Percentiles rank a stretch among this genome's conserved stretches.
Evolutionary conservation across 169 alveolate genomes (phyloP).

Genomic region (Ichthyophthirius multifiliis): DNA sequence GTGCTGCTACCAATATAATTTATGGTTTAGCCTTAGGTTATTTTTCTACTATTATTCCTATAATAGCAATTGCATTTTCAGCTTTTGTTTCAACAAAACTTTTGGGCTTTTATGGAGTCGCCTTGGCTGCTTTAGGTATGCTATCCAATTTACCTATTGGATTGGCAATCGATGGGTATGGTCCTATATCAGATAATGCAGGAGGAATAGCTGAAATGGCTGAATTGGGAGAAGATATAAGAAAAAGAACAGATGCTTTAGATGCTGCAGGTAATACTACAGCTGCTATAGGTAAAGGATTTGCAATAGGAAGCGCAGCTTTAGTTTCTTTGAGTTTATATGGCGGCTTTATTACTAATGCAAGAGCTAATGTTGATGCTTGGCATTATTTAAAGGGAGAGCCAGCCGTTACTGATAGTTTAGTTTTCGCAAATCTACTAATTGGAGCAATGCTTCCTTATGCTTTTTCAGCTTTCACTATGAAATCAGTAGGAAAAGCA

Average conservation of each 20-base stretch:
- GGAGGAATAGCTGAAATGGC: constrained; percentile 94
- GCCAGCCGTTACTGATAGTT: constrained; percentile 65
- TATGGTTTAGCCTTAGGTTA: constrained; percentile 90
- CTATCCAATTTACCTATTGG: constrained; percentile 85
- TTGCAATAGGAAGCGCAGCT: constrained; percentile 92
- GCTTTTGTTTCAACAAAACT: constrained; percentile 76
- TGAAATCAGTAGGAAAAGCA: constrained; percentile 90
- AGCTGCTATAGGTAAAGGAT: constrained; percentile 93
- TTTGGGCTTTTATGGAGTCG: constrained; percentile 86
- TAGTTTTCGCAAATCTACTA: constrained; percentile 80
- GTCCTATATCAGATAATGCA: constrained; percentile 94
- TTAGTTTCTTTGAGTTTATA: constrained; percentile 88
- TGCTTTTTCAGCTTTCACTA: constrained; percentile 88
- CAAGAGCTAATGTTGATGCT: constrained; percentile 43
- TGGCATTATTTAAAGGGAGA: no score
- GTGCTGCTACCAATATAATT: constrained; percentile 88
- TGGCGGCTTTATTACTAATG: constrained; percentile 90
- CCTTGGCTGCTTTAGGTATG: constrained; percentile 92
- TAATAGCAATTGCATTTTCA: constrained; percentile 73
- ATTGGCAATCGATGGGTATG: constrained; percentile 90
- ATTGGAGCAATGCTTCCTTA: constrained; percentile 92
- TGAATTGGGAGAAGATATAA: constrained; percentile 82
- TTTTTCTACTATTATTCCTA: constrained; percentile 84
- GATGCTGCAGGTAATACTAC: constrained; percentile 94
- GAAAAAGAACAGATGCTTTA: constrained; percentile 87